phyloP scores from a whole-genome alignment of 768 basidiomycete genomes.

The Collybia sordida region DNA sequence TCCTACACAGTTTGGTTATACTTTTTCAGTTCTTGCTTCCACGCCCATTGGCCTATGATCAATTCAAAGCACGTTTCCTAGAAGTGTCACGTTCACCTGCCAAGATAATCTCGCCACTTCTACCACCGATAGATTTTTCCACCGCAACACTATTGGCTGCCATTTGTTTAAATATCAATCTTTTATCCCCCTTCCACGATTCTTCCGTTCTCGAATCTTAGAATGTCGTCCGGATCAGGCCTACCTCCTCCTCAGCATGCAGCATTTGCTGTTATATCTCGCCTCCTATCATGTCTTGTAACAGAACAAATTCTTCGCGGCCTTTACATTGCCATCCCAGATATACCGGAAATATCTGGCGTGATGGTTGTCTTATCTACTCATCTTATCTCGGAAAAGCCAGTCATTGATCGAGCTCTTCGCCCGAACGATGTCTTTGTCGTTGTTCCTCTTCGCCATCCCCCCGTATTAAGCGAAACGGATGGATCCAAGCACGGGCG shows the following conservation, averaged over 20 bases:
- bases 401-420: conserved; percentile 29
- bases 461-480: conserved; percentile 39
- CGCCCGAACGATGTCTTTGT: conserved; percentile 43
- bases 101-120: conserved; percentile 2
- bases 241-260: conserved; percentile 37
- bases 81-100: conserved; percentile 3
- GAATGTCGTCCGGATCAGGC: conserved; percentile 36
- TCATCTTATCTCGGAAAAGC: conserved; percentile 31
- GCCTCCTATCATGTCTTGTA: conserved; percentile 48
- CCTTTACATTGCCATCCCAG: conserved; percentile 35
- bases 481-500: conserved; percentile 32
- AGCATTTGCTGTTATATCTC: conserved; percentile 45
- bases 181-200: conserved; percentile 4
- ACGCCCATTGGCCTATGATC: background rate
- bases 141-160: conserved; percentile 14
- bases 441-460: conserved; percentile 44
- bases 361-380: conserved; percentile 38
- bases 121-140: background rate
- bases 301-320: conserved; percentile 46
- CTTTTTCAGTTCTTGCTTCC: background rate
- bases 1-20: background rate
- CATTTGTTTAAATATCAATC: conserved; percentile 20
- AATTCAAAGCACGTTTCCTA: background rate
- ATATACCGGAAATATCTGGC: conserved; percentile 25
- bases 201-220: conserved; percentile 3